Conservation (phyloP, 2,329 filamentous ascomycete genomes). For the Cordyceps cateniannulata region DNA sequence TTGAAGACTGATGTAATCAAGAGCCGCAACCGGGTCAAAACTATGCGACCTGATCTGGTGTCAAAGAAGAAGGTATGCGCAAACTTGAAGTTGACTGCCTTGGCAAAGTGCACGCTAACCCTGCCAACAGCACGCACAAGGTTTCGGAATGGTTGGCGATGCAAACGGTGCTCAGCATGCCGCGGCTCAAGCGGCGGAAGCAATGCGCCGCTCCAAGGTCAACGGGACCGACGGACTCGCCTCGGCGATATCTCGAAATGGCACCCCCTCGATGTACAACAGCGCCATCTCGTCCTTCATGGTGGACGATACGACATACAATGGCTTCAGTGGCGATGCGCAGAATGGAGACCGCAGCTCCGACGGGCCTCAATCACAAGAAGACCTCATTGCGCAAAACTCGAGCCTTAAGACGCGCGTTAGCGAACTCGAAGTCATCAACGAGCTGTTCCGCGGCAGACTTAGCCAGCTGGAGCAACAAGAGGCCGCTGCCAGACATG, state of each 20-base stretch:
- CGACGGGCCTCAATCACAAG: slow-evolving; percentile 69
- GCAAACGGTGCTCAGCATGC: slow-evolving; percentile 55
- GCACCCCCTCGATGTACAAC: slow-evolving; percentile 68
- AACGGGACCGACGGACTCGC: slow-evolving; percentile 71
- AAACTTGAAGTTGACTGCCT: background rate
- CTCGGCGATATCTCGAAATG: slow-evolving; percentile 72
- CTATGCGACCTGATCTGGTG: slow-evolving; percentile 66
- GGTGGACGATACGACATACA: slow-evolving; percentile 59
- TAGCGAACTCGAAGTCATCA: slow-evolving; percentile 92
- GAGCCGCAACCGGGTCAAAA: slow-evolving; percentile 96
- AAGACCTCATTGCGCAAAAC: slow-evolving; percentile 73
- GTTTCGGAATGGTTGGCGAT: slow-evolving; percentile 35
- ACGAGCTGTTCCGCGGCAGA: slow-evolving; percentile 69
- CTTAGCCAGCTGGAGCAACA: slow-evolving; percentile 75
- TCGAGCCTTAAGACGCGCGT: slow-evolving; percentile 90
- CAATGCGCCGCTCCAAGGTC: slow-evolving; percentile 59
- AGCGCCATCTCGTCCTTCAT: slow-evolving; percentile 77
- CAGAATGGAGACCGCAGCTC: slow-evolving; percentile 53
- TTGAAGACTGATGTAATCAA: slow-evolving; percentile 99
- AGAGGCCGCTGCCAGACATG: slow-evolving; percentile 60
- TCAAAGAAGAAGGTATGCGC: slow-evolving; percentile 73
- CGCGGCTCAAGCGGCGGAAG: slow-evolving; percentile 47
- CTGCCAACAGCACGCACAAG: slow-evolving; percentile 28
- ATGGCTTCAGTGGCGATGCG: slow-evolving; percentile 48
- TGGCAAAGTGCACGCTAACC: background rate